These are phyloP conservation scores for Crassisporium funariophilum DNA, from an alignment of 768 basidiomycete genomes.

Conservation along the genomic window DNA sequence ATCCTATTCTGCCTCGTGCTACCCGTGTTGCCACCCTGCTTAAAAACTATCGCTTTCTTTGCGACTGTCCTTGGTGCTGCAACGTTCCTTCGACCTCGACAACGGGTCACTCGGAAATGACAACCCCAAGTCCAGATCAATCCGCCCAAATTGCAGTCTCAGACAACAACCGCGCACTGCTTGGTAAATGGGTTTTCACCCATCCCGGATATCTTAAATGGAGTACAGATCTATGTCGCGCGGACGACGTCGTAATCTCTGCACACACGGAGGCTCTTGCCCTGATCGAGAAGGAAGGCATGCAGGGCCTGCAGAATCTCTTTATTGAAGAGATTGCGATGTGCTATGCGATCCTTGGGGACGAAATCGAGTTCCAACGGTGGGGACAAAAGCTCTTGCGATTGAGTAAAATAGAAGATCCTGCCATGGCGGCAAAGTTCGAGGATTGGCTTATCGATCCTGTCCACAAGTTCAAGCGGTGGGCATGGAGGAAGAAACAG, in stretches of 20 bases:
- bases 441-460: slow-evolving; percentile 37
- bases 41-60: slow-evolving; percentile 43
- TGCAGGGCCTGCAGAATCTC: slow-evolving; percentile 40
- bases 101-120: not conserved
- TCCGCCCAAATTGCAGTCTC: slow-evolving; percentile 23
- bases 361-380: slow-evolving; percentile 32
- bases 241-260: slow-evolving; percentile 41
- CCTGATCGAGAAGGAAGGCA: slow-evolving; percentile 42
- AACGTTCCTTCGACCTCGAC: slow-evolving; percentile 5
- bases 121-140: slow-evolving; percentile 6
- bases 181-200: slow-evolving; percentile 37
- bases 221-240: slow-evolving; percentile 41
- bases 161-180: slow-evolving; percentile 33
- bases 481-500: slow-evolving; percentile 46
- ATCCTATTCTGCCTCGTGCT: slow-evolving; percentile 37
- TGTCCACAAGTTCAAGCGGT: slow-evolving; percentile 31
- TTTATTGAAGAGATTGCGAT: slow-evolving; percentile 46
- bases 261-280: slow-evolving; percentile 40
- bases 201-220: slow-evolving; percentile 43
- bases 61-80: slow-evolving; percentile 42
- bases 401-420: slow-evolving; percentile 33
- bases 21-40: slow-evolving; percentile 35
- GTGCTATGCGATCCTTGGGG: slow-evolving; percentile 43
- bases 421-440: slow-evolving; percentile 30
- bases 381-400: slow-evolving; percentile 39